Percentiles rank a stretch among this genome's conserved stretches.
Evolutionary conservation across 345 rosid genomes (phyloP).

Genomic region (Triadica sebifera): DNA sequence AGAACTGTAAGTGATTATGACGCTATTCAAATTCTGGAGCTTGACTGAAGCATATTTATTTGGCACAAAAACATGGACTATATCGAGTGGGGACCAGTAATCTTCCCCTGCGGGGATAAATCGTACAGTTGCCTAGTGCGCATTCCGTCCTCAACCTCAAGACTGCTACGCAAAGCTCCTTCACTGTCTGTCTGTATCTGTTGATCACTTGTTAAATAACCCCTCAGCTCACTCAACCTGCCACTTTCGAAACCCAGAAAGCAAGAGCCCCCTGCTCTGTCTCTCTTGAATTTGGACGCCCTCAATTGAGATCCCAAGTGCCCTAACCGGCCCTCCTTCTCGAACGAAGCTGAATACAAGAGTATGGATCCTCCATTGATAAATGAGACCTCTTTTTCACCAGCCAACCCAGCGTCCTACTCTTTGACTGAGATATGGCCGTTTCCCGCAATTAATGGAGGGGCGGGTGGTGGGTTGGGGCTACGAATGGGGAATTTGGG

Average conservation of each 20-base stretch:
- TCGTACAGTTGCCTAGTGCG: constrained; percentile 11
- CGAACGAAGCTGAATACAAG: constrained; percentile 5
- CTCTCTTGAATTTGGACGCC: not conserved
- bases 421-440: constrained; percentile 34
- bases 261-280: not conserved
- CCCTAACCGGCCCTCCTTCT: constrained; percentile 1
- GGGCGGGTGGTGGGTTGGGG: constrained; percentile 44
- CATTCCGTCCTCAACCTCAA: constrained; percentile 12
- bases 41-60: too few species aligned
- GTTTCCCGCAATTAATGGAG: constrained; percentile 7
- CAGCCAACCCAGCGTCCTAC: constrained; percentile 73
- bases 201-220: not conserved
- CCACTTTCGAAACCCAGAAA: not conserved
- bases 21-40: too few species aligned
- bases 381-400: constrained; percentile 72
- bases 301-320: constrained; percentile 44
- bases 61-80: too few species aligned
- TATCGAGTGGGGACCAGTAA: not conserved
- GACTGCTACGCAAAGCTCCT: not conserved
- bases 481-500: constrained; percentile 50
- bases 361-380: constrained; percentile 81
- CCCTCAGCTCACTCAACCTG: not conserved
- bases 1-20: too few species aligned
- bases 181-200: not conserved
- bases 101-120: not conserved